These are phyloP conservation scores for Lindgomyces ingoldianus DNA, from an alignment of 495 filamentous ascomycete species.

Conservation along the genomic window DNA sequence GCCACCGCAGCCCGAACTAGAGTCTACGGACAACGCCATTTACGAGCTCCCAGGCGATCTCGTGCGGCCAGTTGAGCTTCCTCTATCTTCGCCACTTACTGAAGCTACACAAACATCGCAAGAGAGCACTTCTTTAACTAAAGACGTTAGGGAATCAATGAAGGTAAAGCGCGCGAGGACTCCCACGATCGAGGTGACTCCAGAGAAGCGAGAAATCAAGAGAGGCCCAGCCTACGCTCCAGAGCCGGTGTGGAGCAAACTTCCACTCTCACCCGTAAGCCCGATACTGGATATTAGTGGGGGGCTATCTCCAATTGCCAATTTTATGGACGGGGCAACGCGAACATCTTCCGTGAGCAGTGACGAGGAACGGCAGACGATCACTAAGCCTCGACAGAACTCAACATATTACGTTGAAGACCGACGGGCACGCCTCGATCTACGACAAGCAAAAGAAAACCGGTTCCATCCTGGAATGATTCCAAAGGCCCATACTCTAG, in stretches of 20 bases:
- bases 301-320: constrained; percentile 18
- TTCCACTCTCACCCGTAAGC: constrained; percentile 12
- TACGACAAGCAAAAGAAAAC: constrained; percentile 31
- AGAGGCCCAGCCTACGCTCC: constrained; percentile 41
- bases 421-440: constrained; percentile 19
- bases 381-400: constrained; percentile 17
- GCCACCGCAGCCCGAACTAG: constrained; percentile 47
- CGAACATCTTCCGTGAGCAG: not conserved
- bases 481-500: constrained; percentile 57
- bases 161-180: not conserved
- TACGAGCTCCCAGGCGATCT: constrained; percentile 52
- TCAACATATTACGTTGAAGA: constrained; percentile 32
- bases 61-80: constrained; percentile 33
- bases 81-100: not conserved
- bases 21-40: constrained; percentile 45
- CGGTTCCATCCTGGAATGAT: constrained; percentile 59
- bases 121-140: not conserved
- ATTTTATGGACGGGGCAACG: not conserved
- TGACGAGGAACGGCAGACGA: not conserved
- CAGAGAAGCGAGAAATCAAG: constrained; percentile 19
- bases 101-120: not conserved
- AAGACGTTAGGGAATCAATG: constrained; percentile 10
- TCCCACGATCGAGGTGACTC: constrained; percentile 23
- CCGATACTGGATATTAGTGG: constrained; percentile 18
- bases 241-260: constrained; percentile 16